These are phyloP conservation scores for Tylopilus intermedius DNA, from an alignment of 768 basidiomycete species.

Conservation along the genomic window DNA sequence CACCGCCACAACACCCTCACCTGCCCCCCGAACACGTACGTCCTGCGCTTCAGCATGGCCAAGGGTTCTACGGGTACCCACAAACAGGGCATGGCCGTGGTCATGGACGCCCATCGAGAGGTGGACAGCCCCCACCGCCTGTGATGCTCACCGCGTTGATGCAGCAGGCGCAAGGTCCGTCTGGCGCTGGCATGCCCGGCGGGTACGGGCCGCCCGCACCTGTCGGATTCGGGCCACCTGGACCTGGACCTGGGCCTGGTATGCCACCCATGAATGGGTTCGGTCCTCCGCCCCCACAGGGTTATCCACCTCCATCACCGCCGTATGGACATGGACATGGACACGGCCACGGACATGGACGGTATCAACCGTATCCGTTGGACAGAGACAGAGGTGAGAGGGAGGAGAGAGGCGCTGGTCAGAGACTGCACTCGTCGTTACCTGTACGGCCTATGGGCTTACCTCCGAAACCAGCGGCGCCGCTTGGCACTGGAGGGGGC, in stretches of 20 bases:
- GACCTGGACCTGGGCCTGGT: conserved; percentile 4
- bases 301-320: conserved; percentile 19
- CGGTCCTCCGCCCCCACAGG: conserved; percentile 8
- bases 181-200: conserved; percentile 6
- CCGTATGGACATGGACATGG: conserved; percentile 10
- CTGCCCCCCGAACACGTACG: conserved; percentile 32
- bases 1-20: conserved; percentile 23
- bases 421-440: conserved; percentile 18
- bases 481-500: conserved; percentile 10
- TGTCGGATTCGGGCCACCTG: conserved; percentile 10
- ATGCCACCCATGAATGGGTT: conserved; percentile 16
- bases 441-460: conserved; percentile 18
- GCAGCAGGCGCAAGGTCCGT: conserved; percentile 20
- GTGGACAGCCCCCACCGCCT: conserved; percentile 23
- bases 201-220: conserved; percentile 16
- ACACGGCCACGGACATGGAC: conserved; percentile 10
- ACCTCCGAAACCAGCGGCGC: conserved; percentile 18
- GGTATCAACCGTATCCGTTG: conserved; percentile 1
- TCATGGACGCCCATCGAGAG: conserved; percentile 31
- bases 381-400: conserved; percentile 20
- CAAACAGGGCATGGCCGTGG: conserved; percentile 28
- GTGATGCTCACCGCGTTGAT: conserved; percentile 30
- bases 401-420: conserved; percentile 4
- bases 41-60: conserved; percentile 28
- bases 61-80: conserved; percentile 26